Percentiles rank a stretch among this genome's conserved stretches.
phyloP scores from a whole-genome alignment of 1,284 basidiomycete species.

The Waitea zeae region DNA sequence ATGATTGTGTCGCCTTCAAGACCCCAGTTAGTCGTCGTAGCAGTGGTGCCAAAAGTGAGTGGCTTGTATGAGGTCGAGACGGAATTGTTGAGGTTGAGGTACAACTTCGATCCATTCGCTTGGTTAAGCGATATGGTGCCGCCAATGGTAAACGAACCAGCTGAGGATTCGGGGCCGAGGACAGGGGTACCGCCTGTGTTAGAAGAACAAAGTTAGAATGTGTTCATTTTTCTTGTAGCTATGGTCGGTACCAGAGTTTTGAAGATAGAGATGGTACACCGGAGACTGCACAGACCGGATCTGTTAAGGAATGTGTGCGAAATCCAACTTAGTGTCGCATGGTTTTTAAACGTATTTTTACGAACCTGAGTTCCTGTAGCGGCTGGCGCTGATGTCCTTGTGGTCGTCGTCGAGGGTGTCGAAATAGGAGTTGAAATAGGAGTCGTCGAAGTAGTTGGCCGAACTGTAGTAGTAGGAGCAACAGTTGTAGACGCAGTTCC shows the following conservation, averaged over 20 bases:
- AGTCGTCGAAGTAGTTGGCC: constrained; percentile 11
- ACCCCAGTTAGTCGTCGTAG: constrained; percentile 35
- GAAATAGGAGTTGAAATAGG: constrained; percentile 19
- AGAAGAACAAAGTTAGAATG: background rate
- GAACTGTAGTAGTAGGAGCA: constrained; percentile 7
- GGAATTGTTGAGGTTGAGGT: constrained; percentile 26
- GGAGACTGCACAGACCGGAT: constrained; percentile 11
- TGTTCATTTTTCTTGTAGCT: too few relatives aligned
- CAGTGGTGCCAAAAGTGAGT: constrained; percentile 25
- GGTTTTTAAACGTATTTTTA: constrained; percentile 8
- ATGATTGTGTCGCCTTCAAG: constrained; percentile 44
- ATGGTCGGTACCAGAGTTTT: constrained; percentile 22
- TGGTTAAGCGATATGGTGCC: constrained; percentile 26
- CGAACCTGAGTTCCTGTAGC: constrained; percentile 37
- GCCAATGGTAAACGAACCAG: constrained; percentile 31
- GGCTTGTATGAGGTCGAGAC: constrained; percentile 30
- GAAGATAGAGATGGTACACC: constrained; percentile 39
- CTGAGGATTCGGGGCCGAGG: constrained; percentile 34
- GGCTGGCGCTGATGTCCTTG: constrained; percentile 22
- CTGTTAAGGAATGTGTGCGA: background rate
- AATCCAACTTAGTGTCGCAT: background rate
- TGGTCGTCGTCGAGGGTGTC: constrained; percentile 15
- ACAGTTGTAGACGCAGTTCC: constrained; percentile 10
- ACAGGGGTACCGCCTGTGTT: constrained; percentile 25
- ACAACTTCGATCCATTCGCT: constrained; percentile 21